Evolutionary conservation across 208 protist genomes (phyloP), one percentile per base, ranked within the genome.

Genomic region (Leishmania mexicana): DNA sequence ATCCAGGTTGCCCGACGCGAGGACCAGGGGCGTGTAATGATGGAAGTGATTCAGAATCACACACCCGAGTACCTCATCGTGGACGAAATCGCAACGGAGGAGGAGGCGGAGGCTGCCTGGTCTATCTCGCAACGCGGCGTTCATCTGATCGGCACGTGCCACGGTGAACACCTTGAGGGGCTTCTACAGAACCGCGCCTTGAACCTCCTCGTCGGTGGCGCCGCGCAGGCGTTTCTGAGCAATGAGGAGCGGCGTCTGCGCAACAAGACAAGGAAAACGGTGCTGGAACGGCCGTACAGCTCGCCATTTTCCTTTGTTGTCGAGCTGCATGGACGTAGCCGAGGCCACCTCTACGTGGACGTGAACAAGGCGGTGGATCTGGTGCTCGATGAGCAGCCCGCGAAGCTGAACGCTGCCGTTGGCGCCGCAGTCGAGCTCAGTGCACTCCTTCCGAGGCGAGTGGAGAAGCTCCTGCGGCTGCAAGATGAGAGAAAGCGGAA

Each of bases 11-110:
- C 89, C 6, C 74, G 76, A 15, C 90, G 91, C 28, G 78, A 88
- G 40, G 83, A 89, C 15, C 97, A 99, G 83, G 83, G 89, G 51
- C 47, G 80, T 10, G 77, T 95, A 35, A 97, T 99, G 95, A 91
- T 90, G 0, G 93, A 99, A 80, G 93, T 97, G 49, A 90, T 99
- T 35, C 95, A 99, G 83, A 99, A 99, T 83, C 98, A 99, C 90
- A 95, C 90, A 2, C 97, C 97, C 0, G 92, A 98, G 75, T 96
- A 93, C 64, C 88, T 99, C 79, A 85, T 99, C 62, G 95, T 99
- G 54, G 98, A 99, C 83, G 97, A 99, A 88, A 90, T 99, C 68
- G 88, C 91, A 8, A 93, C 85, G 19, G 80, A 71, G 28, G 88
- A 79, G 38, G 95, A 99, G 83, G 94, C 89, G 21, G 81, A 98